Evolutionary conservation across 169 alveolate genomes (phyloP), one percentile per base, ranked within the genome.

Genomic region (Plasmodium gonderi): DNA sequence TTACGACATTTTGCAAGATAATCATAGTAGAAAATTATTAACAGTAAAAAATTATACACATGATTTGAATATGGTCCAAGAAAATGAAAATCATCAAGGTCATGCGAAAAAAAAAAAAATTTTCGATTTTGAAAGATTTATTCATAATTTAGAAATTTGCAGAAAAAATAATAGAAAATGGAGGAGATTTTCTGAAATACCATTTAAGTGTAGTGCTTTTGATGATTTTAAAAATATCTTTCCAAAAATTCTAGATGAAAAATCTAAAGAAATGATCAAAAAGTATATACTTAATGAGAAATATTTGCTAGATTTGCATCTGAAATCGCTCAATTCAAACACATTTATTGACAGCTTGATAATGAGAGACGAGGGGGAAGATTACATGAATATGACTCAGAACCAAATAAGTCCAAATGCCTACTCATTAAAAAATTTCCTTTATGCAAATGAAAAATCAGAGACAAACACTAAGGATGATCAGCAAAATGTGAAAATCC

Each of bases 271-370:
- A 79, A 47, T 82, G 79, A 72, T 87, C 20, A 80, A 92, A 76
- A 92, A 92, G 54, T 90, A 90, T 77, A 54, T 78, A 0, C 54
- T 92, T 31, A 65, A 92, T 92, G 95, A 94, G 77, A 72, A 92
- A 90, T 77, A 85, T 47, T 78, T 94, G 17, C 69, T 91, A 68
- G 83, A 94, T 91, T 33, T 94, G 47, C 94, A 94, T 75, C 87
- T 94, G 65, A 67, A 91, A 60, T 65, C 95, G 64, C 67, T 91
- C 54, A 68, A 91, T 42, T 90, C 92, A 31, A 77, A 76, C n/a
- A 65, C 40, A 17, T 69, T 82, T 82, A 75, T 90, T 54, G 79
- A 83, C 89, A 17, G 76, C 11, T 26, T 91, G 75, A 47, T 94
- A 49, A 45, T 23, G 54, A 68, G 92, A 45, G 77, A 90, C 38